These are phyloP conservation scores for Chenopodium album DNA, from an alignment of 148 eudicot genomes.

Conservation along the genomic window DNA sequence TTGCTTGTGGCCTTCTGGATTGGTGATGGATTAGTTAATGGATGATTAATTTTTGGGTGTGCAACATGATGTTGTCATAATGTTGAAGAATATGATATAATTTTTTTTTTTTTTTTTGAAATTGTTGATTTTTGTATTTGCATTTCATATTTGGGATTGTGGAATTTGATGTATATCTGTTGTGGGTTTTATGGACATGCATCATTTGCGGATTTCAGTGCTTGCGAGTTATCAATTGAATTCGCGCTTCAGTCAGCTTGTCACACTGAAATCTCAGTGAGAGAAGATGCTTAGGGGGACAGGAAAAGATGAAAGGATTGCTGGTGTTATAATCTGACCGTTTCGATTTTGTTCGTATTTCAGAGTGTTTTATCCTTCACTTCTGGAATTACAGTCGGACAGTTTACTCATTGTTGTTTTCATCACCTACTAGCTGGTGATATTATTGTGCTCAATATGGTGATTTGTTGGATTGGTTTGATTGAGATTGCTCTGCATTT, in stretches of 20 bases:
- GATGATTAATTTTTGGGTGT: not conserved
- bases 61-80: not conserved
- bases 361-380: not conserved
- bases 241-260: not conserved
- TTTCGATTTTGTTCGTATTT: not conserved
- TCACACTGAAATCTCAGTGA: not conserved
- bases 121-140: not conserved
- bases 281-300: not conserved
- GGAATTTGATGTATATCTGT: not conserved
- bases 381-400: not conserved
- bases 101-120: too few relatives aligned
- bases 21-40: not conserved
- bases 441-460: not conserved
- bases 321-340: too few relatives aligned
- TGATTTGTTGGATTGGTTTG: not conserved
- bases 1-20: not conserved
- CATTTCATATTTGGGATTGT: not conserved
- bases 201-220: not conserved
- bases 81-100: not conserved
- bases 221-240: not conserved
- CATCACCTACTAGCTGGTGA: not conserved
- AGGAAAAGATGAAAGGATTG: not conserved
- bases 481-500: not conserved
- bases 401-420: not conserved
- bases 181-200: not conserved